Percentiles rank a stretch among this genome's conserved stretches.
phyloP scores from a whole-genome alignment of 805 yeast species.

The Huiozyma sinensis region DNA sequence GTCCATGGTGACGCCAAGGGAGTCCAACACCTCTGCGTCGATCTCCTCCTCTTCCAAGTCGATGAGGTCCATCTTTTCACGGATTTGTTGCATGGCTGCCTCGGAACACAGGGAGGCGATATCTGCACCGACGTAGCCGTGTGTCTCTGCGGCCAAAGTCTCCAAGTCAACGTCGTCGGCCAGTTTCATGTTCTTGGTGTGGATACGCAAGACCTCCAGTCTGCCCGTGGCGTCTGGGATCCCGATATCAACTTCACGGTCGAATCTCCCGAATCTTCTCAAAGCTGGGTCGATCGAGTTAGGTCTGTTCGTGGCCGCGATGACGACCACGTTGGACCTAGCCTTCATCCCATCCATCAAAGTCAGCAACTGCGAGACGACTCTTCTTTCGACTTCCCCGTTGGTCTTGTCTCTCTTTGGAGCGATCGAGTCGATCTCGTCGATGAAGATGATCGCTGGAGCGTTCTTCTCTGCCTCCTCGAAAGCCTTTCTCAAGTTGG shows the following conservation, averaged over 20 bases:
- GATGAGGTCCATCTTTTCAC: slow-evolving; percentile 98
- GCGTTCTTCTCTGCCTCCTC: slow-evolving; percentile 99
- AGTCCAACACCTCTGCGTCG: slow-evolving; percentile 92
- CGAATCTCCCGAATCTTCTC: slow-evolving; percentile 82
- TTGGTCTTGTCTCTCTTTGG: slow-evolving; percentile 99
- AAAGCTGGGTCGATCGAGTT: slow-evolving; percentile 70
- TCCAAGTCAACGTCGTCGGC: slow-evolving; percentile 93
- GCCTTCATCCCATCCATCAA: slow-evolving; percentile 99
- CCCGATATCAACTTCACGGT: slow-evolving; percentile 82
- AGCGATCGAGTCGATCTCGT: slow-evolving; percentile 97
- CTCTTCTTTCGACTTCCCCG: slow-evolving; percentile 99
- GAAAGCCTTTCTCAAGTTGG: slow-evolving; percentile 92
- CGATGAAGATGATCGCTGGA: slow-evolving; percentile 94
- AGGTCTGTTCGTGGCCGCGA: slow-evolving; percentile 89
- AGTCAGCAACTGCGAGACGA: slow-evolving; percentile 92
- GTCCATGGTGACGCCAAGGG: slow-evolving; percentile 97
- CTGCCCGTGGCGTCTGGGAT: slow-evolving; percentile 99
- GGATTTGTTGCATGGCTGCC: slow-evolving; percentile 99
- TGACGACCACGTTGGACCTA: slow-evolving; percentile 94
- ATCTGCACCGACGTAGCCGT: slow-evolving; percentile 99
- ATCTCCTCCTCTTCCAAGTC: slow-evolving; percentile 44
- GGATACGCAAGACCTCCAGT: slow-evolving; percentile 91
- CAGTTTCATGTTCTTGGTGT: slow-evolving; percentile 97
- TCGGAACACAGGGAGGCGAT: slow-evolving; percentile 98
- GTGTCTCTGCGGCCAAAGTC: slow-evolving; percentile 92